Evolutionary conservation across 2,329 filamentous ascomycete genomes (phyloP).

Genomic region (Trichoderma breve): DNA sequence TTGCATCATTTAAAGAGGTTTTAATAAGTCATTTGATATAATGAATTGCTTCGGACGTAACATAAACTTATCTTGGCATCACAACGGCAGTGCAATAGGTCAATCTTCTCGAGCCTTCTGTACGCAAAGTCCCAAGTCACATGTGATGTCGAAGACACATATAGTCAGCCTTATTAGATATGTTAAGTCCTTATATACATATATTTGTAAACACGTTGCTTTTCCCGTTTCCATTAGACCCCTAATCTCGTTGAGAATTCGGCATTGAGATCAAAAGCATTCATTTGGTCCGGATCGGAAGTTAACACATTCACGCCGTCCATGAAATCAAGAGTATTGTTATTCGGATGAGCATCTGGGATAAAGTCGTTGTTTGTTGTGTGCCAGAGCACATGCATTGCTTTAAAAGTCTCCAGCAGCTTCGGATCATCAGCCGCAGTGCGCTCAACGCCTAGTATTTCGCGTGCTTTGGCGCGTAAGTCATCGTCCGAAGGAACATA

Average conservation of each 20-base stretch:
- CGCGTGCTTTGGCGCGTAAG: neutral
- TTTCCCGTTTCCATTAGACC: neutral
- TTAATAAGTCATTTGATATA: too few relatives aligned
- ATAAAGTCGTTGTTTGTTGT: neutral
- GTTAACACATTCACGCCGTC: neutral
- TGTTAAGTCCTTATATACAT: neutral
- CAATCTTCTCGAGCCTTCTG: neutral
- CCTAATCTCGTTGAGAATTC: neutral
- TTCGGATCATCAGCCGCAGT: slow-evolving; percentile 4
- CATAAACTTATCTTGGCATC: too few relatives aligned
- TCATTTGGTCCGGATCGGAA: neutral
- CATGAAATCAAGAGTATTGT: neutral
- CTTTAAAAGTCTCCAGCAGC: slow-evolving; percentile 2
- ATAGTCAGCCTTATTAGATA: neutral
- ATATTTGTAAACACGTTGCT: neutral
- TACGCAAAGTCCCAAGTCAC: too few relatives aligned
- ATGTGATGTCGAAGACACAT: neutral
- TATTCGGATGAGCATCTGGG: neutral
- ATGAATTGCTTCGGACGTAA: neutral
- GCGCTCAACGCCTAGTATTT: slow-evolving; percentile 1
- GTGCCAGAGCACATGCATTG: slow-evolving; percentile 1
- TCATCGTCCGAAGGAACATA: slow-evolving; percentile 3
- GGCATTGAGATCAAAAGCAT: neutral
- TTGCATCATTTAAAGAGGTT: neutral
- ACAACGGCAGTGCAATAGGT: neutral